Conservation (phyloP, 495 filamentous ascomycete genomes). For the Daldinia bambusicola region DNA sequence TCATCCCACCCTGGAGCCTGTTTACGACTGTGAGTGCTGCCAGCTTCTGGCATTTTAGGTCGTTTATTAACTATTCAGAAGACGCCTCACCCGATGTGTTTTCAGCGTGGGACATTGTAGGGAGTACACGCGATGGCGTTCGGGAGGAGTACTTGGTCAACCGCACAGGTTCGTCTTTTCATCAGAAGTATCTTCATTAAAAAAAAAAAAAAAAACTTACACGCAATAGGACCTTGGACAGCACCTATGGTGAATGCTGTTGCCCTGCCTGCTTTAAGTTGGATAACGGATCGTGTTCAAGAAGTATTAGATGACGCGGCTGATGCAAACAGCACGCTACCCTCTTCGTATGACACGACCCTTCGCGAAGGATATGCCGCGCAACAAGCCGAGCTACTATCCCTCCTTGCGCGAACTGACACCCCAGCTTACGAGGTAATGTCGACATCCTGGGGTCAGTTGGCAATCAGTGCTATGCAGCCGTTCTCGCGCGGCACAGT, state of each 20-base stretch:
- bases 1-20: slow-evolving; percentile 48
- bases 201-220: slow-evolving; percentile 21
- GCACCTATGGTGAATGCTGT: slow-evolving; percentile 52
- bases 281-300: slow-evolving; percentile 28
- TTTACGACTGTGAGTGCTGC: slow-evolving; percentile 50
- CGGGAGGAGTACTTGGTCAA: slow-evolving; percentile 49
- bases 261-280: slow-evolving; percentile 54
- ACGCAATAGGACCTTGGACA: slow-evolving; percentile 53
- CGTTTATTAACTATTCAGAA: slow-evolving; percentile 33
- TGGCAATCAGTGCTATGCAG: slow-evolving; percentile 45
- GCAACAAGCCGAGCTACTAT: slow-evolving; percentile 49
- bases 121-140: slow-evolving; percentile 40
- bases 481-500: slow-evolving; percentile 43
- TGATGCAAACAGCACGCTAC: slow-evolving; percentile 43
- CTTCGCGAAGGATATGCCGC: slow-evolving; percentile 54
- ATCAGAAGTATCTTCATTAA: not conserved
- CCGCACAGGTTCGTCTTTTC: slow-evolving; percentile 45
- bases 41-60: not conserved
- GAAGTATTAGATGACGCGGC: slow-evolving; percentile 38
- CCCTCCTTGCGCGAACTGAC: slow-evolving; percentile 50
- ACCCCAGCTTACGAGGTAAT: slow-evolving; percentile 54
- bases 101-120: slow-evolving; percentile 49
- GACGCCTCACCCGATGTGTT: slow-evolving; percentile 51
- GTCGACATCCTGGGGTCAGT: slow-evolving; percentile 54
- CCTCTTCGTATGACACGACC: slow-evolving; percentile 49